Evolutionary conservation across 2,329 filamentous ascomycete genomes (phyloP), one percentile per base, ranked within the genome.

Genomic region (Colletotrichum sp.): DNA sequence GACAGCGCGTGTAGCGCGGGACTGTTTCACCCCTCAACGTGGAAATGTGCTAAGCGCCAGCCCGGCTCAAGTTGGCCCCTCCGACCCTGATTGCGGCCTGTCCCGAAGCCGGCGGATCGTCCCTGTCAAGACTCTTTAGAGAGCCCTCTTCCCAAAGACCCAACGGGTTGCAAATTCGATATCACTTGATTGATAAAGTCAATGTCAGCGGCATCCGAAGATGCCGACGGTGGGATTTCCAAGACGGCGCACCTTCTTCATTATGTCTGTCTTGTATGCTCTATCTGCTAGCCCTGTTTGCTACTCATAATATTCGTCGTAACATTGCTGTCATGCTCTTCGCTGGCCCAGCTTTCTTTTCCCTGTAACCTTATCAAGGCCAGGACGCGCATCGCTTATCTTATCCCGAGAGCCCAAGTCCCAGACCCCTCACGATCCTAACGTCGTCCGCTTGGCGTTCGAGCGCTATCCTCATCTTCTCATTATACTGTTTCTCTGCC

Each of bases 381-480:
- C 52, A 16, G 11, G 25, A 11, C 22, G 13, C 34, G 48, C 22
- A 66, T 36, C 36, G 30, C 28, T 48, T 11, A 65, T 36, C 48
- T 64, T 64, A 76, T 12, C 74, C 59, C 64, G 60, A 6, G 32
- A 71, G 25, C 27, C 72, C 75, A 27, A 78, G n/a, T 6, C 77
- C 93, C 79, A 96, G 87, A 30, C 92, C 91, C 78, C 91, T 91
- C 83, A 96, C 91, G 83, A 95, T 95, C 78, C 93, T 89, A 74
- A 94, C 91, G 83, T 97, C 95, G 82, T 96, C 92, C 12, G 95
- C 95, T 84, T 98, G 95, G 78, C 88, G 88, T 85, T 95, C 91
- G 75, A 98, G 85, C 25, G 94, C 95, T 79, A 89, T 87, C 77
- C 94, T 90, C 94, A 98, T 96, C 79, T 87, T 90, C 70, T 90